Evolutionary conservation across 768 basidiomycete species (phyloP).

Genomic region (Agaricus subrufescens): DNA sequence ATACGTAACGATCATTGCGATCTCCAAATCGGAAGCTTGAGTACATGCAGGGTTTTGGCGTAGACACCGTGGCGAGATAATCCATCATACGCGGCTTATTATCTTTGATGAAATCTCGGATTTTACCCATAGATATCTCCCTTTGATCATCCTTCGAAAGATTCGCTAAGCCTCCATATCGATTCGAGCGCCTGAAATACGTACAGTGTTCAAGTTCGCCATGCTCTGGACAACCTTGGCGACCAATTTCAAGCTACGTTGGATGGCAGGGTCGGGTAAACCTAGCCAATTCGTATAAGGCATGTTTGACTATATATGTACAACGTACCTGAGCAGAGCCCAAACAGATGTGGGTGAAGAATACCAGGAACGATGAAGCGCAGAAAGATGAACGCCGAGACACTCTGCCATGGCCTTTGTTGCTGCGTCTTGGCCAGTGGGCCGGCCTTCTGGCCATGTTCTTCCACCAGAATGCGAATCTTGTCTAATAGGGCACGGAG

Average conservation of each 20-base stretch:
- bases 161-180: neutral
- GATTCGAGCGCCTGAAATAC: constrained; percentile 17
- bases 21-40: constrained; percentile 2
- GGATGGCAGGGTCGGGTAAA: constrained; percentile 59
- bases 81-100: constrained; percentile 71
- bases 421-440: constrained; percentile 36
- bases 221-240: constrained; percentile 89
- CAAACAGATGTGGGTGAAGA: constrained; percentile 82
- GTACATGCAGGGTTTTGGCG: constrained; percentile 25
- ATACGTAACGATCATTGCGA: constrained; percentile 11
- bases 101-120: constrained; percentile 67
- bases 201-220: constrained; percentile 76
- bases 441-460: constrained; percentile 45
- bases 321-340: constrained; percentile 62
- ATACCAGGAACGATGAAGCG: constrained; percentile 89
- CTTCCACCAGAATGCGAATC: constrained; percentile 69
- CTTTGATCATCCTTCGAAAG: constrained; percentile 53
- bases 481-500: constrained; percentile 66
- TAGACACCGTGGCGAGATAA: constrained; percentile 71
- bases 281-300: constrained; percentile 34
- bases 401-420: constrained; percentile 73
- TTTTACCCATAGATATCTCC: constrained; percentile 77
- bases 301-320: neutral
- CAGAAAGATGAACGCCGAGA: constrained; percentile 87
- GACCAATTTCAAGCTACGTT: constrained; percentile 78